Evolutionary conservation across 73 alveolate species (phyloP), one percentile per base, ranked within the genome.

Genomic region (Paramecium tetraurelia): DNA sequence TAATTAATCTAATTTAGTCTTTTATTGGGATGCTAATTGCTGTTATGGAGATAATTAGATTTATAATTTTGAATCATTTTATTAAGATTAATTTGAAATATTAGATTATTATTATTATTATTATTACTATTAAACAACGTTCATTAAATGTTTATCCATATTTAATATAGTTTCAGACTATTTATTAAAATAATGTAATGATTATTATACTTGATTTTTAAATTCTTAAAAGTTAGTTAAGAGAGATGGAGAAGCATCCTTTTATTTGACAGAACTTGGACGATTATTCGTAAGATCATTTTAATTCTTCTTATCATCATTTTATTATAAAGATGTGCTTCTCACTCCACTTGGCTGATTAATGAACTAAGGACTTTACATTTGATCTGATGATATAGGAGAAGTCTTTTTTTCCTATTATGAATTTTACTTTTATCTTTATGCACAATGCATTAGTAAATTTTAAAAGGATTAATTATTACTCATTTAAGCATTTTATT

Each of bases 151-250:
- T 33, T 27, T 31, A 63, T 63, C 84, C 46, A 63, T 63, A 33
- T 33, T 63, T 27, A 41, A 18, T 8, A 36, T 36, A 38, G 68
- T 24, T 80, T 80, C 90, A 10, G 70, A 44, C 21, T 80, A 12
- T 24, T 80, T 80, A 27, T 80, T 80, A 46, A 80, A 80, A 41
- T 80, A 80, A 80, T 80, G 44, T 31, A 80, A 41, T 9, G 90
- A 80, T 43, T 80, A 35, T 46, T 80, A 48, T 20, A 80, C 90
- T 80, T 80, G 46, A 27, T 80, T 43, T 48, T 80, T 80, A 80
- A 80, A 80, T 27, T 80, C 90, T 33, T 63, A 63, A 63, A 63
- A 63, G 27, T 63, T 63, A 27, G 5, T 63, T 63, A 63, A 63
- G 8, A 63, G 27, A 22, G 84, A 63, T 31, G 69, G 69, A 16